Evolutionary conservation across 768 basidiomycete species (phyloP).

Genomic region (Mycena sanguinolenta): DNA sequence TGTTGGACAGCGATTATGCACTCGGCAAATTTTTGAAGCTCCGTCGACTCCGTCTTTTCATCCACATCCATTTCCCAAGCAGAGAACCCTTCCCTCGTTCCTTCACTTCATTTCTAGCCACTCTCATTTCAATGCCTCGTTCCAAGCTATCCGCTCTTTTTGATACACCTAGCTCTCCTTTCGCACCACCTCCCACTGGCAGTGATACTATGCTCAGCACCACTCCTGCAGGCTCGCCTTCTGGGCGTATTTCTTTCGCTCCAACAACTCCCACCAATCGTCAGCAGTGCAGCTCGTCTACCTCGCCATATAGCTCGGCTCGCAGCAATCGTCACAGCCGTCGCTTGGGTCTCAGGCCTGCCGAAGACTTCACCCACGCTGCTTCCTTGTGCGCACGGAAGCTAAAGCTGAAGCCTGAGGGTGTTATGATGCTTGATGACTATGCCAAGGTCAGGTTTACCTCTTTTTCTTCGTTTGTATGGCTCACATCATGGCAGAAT

Average conservation of each 20-base stretch:
- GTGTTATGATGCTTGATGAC: constrained; percentile 7
- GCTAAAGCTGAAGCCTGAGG: constrained; percentile 11
- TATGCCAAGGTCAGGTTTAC: neutral
- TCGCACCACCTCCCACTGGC: neutral
- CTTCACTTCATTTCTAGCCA: neutral
- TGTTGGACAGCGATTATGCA: no score
- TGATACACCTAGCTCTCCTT: constrained; percentile 24
- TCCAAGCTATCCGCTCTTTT: constrained; percentile 8
- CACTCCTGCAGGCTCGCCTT: neutral
- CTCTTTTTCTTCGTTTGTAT: neutral
- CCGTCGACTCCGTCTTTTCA: no score
- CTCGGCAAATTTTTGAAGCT: no score
- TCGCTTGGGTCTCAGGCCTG: neutral
- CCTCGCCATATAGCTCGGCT: constrained; percentile 10
- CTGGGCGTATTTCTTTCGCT: no score
- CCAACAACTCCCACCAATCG: constrained; percentile 1
- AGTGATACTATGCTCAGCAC: neutral
- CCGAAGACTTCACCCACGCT: constrained; percentile 3
- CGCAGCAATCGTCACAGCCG: neutral
- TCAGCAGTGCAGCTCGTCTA: neutral
- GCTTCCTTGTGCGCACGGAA: neutral
- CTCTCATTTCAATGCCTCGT: neutral
- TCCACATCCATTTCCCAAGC: no score
- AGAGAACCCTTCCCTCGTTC: neutral
- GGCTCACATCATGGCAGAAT: neutral